Evolutionary conservation across 257 asterid genomes (phyloP).

Genomic region (Solanum chilense): DNA sequence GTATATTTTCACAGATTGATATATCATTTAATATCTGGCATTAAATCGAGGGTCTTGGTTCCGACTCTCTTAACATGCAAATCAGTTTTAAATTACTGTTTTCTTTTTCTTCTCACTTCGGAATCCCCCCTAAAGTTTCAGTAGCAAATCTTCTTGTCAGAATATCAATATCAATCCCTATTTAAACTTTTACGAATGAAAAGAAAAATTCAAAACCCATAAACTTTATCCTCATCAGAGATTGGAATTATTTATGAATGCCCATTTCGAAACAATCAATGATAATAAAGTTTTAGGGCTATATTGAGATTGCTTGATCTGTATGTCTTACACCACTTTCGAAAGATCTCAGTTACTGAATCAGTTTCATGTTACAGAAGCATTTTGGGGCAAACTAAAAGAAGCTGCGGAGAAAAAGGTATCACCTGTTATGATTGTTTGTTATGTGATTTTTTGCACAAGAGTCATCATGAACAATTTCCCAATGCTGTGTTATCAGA

Average conservation of each 20-base stretch:
- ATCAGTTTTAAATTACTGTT: not conserved
- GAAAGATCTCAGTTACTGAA: not conserved
- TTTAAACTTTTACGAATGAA: not conserved
- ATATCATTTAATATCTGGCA: not conserved
- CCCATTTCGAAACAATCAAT: not conserved
- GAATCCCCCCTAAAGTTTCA: not conserved
- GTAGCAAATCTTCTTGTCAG: not conserved
- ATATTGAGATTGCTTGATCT: not conserved
- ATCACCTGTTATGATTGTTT: not conserved
- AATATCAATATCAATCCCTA: not conserved
- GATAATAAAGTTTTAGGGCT: not conserved
- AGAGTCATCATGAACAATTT: not conserved
- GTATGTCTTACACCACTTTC: not conserved
- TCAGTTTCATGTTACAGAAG: slow-evolving; percentile 30
- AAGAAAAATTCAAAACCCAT: not conserved
- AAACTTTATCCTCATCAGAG: not conserved
- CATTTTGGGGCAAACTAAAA: slow-evolving; percentile 66
- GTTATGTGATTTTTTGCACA: not conserved
- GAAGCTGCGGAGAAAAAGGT: slow-evolving; percentile 68
- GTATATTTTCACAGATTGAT: not conserved
- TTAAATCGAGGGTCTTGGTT: not conserved
- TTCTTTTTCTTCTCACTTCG: not conserved
- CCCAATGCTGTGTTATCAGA: not conserved
- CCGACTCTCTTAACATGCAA: not conserved
- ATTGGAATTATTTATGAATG: not conserved